phyloP scores from a whole-genome alignment of 805 yeast genomes.

The Blastobotrys mokoenaii region DNA sequence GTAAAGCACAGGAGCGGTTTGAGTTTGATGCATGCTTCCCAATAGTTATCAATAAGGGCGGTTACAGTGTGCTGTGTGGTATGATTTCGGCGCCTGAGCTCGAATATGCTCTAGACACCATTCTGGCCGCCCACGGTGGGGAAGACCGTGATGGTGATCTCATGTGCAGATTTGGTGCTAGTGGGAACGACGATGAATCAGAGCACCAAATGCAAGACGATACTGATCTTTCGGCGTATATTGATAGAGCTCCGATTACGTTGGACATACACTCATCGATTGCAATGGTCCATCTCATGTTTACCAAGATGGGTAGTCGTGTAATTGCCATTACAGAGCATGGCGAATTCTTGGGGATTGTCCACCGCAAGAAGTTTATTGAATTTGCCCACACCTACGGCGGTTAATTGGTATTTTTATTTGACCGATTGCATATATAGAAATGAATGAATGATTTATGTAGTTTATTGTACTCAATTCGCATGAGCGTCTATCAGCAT shows the following conservation, averaged over 20 bases:
- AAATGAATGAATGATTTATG: neutral
- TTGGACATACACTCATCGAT: constrained; percentile 41
- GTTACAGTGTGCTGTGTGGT: constrained; percentile 33
- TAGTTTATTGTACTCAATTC: too few relatives aligned
- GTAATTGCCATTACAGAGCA: constrained; percentile 38
- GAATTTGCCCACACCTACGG: constrained; percentile 30
- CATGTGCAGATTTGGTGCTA: constrained; percentile 13
- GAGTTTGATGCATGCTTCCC: constrained; percentile 48
- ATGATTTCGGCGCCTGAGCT: constrained; percentile 42
- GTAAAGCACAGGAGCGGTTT: constrained; percentile 33
- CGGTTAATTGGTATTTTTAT: neutral
- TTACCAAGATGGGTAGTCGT: constrained; percentile 44
- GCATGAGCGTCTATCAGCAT: neutral
- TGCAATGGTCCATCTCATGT: constrained; percentile 42
- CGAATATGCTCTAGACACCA: constrained; percentile 42
- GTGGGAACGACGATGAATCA: neutral
- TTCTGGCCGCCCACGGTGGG: constrained; percentile 11
- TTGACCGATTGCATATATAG: neutral
- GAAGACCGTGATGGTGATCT: constrained; percentile 11
- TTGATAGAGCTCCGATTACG: constrained; percentile 41
- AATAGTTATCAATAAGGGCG: constrained; percentile 27
- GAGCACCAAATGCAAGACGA: neutral
- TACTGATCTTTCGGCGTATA: constrained; percentile 32
- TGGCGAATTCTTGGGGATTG: constrained; percentile 42
- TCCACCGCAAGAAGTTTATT: constrained; percentile 46